Evolutionary conservation across 179 eudicot genomes (phyloP), one percentile per base, ranked within the genome.

Genomic region (Silene noctiflora): DNA sequence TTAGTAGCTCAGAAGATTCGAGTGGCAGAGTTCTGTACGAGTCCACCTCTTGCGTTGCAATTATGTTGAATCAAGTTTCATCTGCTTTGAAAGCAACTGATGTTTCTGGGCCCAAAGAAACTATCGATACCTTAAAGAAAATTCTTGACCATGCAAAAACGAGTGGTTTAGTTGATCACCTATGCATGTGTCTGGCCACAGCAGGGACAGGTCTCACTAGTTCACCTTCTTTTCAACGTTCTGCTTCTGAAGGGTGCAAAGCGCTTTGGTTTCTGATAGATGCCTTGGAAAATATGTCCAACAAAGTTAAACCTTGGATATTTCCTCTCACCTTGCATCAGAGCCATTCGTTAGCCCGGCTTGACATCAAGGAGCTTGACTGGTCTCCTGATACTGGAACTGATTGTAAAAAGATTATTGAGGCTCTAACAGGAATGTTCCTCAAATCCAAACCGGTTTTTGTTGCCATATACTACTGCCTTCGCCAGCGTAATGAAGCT

Each of bases 171-270:
- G 91, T 84, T 55, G 89, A 89, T 75, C 86, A 85, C 66, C 79
- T 96, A 51, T 88, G 91, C 75, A 76, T 73, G 75, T 88, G 91
- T 87, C 80, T 96, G 78, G 90, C 86, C 76, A 86, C 85, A 39
- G 91, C 91, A 55, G 98, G 99, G 76, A 80, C 91, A 77, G 86
- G 96, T 79, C 90, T 89, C 82, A 88, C 98, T 27, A 95, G 97
- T 78, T 96, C 96, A 72, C 80, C 91, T 80, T 85, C 82, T 82
- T 82, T 96, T 76, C 86, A 90, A 77, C 90, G 94, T 76, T 93
- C 90, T 86, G 97, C 97, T 81, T 87, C 90, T 72, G 99, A 96
- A 83, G 90, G 91, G 51, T 96, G 96, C 78, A 87, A 78, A 87
- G 94, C 94, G 46, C 84, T 91, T 77, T 96, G 99, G 92, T 88